Conservation (phyloP, 768 basidiomycete genomes). For the Mycena crocata region DNA sequence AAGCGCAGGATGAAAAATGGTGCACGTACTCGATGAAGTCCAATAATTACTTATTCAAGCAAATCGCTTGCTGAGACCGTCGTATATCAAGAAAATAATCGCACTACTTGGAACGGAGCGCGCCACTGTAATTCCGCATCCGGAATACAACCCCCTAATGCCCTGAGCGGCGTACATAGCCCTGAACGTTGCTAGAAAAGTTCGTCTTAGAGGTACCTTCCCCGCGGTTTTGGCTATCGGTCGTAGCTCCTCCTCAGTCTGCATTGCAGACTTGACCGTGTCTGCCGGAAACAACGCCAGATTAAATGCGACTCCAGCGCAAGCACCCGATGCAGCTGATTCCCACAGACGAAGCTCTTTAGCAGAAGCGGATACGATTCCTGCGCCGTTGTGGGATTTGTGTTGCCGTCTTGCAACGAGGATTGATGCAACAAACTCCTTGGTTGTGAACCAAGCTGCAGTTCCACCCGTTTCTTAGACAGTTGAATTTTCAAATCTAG, state of each 20-base stretch:
- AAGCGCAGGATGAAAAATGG: neutral
- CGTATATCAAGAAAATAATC: slow-evolving; percentile 91
- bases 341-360: slow-evolving; percentile 70
- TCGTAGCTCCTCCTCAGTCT: slow-evolving; percentile 87
- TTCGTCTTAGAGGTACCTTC: slow-evolving; percentile 47
- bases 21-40: neutral
- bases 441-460: slow-evolving; percentile 89
- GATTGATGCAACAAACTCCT: slow-evolving; percentile 76
- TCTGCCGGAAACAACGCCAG: slow-evolving; percentile 91
- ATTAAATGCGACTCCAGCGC: slow-evolving; percentile 84
- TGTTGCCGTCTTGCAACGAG: slow-evolving; percentile 64
- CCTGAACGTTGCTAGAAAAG: slow-evolving; percentile 69
- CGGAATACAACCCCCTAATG: slow-evolving; percentile 83
- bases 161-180: slow-evolving; percentile 83
- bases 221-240: slow-evolving; percentile 43
- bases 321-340: slow-evolving; percentile 82
- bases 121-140: slow-evolving; percentile 89
- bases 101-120: slow-evolving; percentile 88
- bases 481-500: too few relatives aligned
- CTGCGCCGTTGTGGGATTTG: slow-evolving; percentile 28
- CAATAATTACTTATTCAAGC: slow-evolving; percentile 36
- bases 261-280: slow-evolving; percentile 90
- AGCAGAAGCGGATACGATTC: slow-evolving; percentile 23
- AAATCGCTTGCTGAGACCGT: slow-evolving; percentile 66
- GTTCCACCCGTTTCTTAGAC: slow-evolving; percentile 91